A percentile compares a stretch with the other conserved stretches of the same genome.
Evolutionary conservation across 768 basidiomycete species (phyloP).

Genomic region (Leccinum imitatum): DNA sequence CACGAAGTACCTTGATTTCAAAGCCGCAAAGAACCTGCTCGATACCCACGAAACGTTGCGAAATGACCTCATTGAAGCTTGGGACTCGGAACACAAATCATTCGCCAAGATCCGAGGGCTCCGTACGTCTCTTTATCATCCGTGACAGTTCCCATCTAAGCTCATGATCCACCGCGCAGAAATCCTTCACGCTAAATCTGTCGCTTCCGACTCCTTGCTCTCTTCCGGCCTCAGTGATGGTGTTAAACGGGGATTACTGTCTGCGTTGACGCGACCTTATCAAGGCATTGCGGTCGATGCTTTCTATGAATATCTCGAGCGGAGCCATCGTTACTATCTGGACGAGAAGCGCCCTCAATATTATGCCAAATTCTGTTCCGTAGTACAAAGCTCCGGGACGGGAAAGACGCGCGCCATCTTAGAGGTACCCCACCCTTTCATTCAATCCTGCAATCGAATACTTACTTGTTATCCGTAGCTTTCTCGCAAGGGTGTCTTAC

Average conservation of each 20-base stretch:
- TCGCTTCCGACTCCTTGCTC: too few relatives aligned
- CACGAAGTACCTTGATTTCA: background rate
- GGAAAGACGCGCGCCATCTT: background rate
- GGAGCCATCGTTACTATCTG: too few relatives aligned
- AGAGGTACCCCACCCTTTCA: background rate
- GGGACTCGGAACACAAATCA: background rate
- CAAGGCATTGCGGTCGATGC: too few relatives aligned
- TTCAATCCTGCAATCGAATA: background rate
- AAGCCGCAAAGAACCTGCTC: background rate
- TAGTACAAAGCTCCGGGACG: background rate
- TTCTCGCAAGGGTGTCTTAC: background rate
- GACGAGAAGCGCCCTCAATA: too few relatives aligned
- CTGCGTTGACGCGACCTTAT: too few relatives aligned
- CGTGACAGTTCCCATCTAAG: too few relatives aligned
- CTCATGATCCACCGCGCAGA: too few relatives aligned
- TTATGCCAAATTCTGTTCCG: background rate
- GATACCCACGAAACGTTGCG: background rate
- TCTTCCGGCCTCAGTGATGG: too few relatives aligned
- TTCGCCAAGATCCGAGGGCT: background rate
- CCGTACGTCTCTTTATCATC: background rate
- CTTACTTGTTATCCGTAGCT: background rate
- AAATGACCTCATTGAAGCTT: background rate
- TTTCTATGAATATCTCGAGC: too few relatives aligned
- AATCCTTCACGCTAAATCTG: too few relatives aligned
- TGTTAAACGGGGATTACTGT: too few relatives aligned